Conservation (phyloP, 2,329 filamentous ascomycete species). For the Amesomyces nigricolor region DNA sequence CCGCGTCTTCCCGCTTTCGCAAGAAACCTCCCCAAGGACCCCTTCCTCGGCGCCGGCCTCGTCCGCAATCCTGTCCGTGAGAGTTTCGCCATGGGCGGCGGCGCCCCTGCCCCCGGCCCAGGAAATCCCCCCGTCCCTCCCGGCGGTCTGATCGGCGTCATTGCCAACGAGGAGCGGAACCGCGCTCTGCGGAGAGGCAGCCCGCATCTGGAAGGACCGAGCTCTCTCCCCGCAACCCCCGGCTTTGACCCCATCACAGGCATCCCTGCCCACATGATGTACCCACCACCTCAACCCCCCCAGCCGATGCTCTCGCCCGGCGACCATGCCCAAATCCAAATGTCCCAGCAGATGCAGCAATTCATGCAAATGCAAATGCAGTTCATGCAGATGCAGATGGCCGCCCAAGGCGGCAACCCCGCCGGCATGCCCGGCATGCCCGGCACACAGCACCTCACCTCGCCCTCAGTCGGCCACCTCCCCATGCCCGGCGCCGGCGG, state of each 20-base stretch:
- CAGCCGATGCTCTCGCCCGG: conserved; percentile 47
- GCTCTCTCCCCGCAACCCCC: conserved; percentile 33
- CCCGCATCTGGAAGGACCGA: conserved; percentile 56
- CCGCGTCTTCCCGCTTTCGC: conserved; percentile 73
- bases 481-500: conserved; percentile 30
- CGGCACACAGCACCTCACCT: conserved; percentile 24
- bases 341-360: conserved; percentile 77
- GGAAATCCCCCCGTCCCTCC: conserved; percentile 48
- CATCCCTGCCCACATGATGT: conserved; percentile 48
- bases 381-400: conserved; percentile 70
- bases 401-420: conserved; percentile 42
- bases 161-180: conserved; percentile 76
- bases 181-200: conserved; percentile 73
- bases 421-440: conserved; percentile 14
- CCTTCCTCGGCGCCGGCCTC: conserved; percentile 73
- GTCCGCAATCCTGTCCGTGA: conserved; percentile 69
- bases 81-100: conserved; percentile 64
- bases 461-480: conserved; percentile 25
- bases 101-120: conserved; percentile 36
- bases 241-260: conserved; percentile 46
- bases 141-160: conserved; percentile 80
- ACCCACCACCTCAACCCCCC: conserved; percentile 30
- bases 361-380: conserved; percentile 96
- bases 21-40: conserved; percentile 73
- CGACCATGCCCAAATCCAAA: conserved; percentile 71